Percentiles rank a stretch among this genome's conserved stretches.
These are phyloP conservation scores for Monosporascus sp. DNA, from an alignment of 2,329 filamentous ascomycete genomes.

Conservation along the genomic window DNA sequence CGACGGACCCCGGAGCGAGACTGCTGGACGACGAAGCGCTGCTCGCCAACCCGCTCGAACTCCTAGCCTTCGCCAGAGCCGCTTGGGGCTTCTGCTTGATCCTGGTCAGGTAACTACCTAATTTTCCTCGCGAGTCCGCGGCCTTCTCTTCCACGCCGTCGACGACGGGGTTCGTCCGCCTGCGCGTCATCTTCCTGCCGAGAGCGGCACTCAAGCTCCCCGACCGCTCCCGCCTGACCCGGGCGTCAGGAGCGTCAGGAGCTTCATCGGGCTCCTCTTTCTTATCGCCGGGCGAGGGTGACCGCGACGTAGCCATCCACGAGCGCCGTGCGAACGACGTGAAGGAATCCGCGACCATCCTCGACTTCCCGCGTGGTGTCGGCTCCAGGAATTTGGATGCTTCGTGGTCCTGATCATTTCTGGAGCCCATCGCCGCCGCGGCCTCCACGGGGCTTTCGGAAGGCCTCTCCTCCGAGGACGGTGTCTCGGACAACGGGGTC, in stretches of 20 bases:
- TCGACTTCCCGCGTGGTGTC: slow-evolving; percentile 29
- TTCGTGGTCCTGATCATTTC: slow-evolving; percentile 2
- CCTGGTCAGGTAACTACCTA: slow-evolving; percentile 41
- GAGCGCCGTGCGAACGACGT: slow-evolving; percentile 46
- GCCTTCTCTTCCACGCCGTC: slow-evolving; percentile 25
- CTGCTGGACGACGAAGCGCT: slow-evolving; percentile 43
- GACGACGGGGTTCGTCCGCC: slow-evolving; percentile 25
- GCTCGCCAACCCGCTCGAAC: slow-evolving; percentile 30
- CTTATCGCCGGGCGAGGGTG: slow-evolving; percentile 38
- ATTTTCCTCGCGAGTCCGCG: slow-evolving; percentile 29
- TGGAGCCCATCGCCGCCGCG: slow-evolving; percentile 11
- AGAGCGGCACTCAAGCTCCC: slow-evolving; percentile 26
- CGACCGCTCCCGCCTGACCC: slow-evolving; percentile 18
- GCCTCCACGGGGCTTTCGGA: slow-evolving; percentile 12
- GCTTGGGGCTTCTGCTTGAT: slow-evolving; percentile 43
- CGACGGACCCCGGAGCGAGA: slow-evolving; percentile 36
- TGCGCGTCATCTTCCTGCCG: slow-evolving; percentile 23
- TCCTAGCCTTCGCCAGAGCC: slow-evolving; percentile 33
- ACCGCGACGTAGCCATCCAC: slow-evolving; percentile 46
- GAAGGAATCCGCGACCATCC: slow-evolving; percentile 41
- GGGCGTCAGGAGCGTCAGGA: slow-evolving; percentile 14
- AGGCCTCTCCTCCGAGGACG: slow-evolving; percentile 26
- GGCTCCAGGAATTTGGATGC: slow-evolving; percentile 20
- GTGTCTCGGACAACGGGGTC: slow-evolving; percentile 43
- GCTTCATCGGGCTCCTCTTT: slow-evolving; percentile 21